Evolutionary conservation across 78 protist genomes (phyloP).

Genomic region (Speleostelium caveatum): DNA sequence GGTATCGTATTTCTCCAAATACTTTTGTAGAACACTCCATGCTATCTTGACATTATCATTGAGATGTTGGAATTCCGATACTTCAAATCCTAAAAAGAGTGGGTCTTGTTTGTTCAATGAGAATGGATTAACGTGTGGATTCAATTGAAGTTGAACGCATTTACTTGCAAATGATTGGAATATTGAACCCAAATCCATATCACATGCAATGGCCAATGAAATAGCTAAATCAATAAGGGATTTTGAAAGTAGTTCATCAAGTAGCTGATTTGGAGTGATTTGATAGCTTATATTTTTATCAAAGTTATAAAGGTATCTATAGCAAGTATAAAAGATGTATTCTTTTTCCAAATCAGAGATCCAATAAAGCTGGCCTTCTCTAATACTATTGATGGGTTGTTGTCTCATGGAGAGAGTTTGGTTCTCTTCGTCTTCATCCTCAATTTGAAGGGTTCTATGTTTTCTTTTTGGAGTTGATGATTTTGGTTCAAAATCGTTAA

Average conservation of each 20-base stretch:
- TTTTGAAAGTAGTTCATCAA: neutral
- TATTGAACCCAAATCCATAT: constrained; percentile 24
- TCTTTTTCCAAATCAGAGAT: constrained; percentile 14
- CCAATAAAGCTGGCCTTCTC: constrained; percentile 9
- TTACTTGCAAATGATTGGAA: constrained; percentile 43
- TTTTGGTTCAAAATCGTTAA: neutral
- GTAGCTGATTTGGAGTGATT: constrained; percentile 39
- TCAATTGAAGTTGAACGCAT: constrained; percentile 45
- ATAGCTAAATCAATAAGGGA: constrained; percentile 35
- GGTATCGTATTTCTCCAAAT: constrained; percentile 43
- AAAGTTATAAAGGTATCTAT: neutral
- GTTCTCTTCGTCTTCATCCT: neutral
- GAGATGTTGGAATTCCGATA: neutral
- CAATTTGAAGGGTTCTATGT: neutral
- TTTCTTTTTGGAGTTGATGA: neutral
- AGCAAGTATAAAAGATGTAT: constrained; percentile 20
- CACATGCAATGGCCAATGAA: constrained; percentile 25
- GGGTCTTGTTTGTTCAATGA: neutral
- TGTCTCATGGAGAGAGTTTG: neutral
- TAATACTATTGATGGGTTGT: neutral
- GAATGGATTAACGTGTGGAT: constrained; percentile 33
- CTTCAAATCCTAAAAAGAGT: neutral
- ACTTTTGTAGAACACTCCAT: constrained; percentile 35
- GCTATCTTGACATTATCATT: constrained; percentile 9
- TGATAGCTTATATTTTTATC: neutral